Conservation (phyloP, 257 asterid species). For the Echites panduratus region DNA sequence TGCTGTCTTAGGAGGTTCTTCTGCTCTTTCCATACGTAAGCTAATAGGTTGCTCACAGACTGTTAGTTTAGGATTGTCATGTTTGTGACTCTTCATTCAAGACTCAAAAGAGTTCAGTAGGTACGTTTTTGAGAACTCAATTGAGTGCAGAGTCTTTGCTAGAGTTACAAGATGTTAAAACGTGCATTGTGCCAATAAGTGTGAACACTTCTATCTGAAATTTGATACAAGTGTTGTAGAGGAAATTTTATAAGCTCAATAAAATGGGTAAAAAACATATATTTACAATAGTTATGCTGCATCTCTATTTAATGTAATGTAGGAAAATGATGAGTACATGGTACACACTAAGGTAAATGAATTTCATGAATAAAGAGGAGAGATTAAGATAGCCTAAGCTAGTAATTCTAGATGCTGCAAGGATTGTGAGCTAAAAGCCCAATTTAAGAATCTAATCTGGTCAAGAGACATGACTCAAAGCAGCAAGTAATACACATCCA, state of each 20-base stretch:
- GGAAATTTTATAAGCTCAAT: neutral
- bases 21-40: neutral
- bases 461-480: neutral
- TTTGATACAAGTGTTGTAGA: neutral
- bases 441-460: neutral
- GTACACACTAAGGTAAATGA: neutral
- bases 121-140: neutral
- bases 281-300: neutral
- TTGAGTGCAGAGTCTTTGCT: neutral
- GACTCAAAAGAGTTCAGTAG: neutral
- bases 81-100: neutral
- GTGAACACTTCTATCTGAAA: neutral
- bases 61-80: too few species aligned
- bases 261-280: neutral
- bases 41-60: neutral
- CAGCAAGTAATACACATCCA: slow-evolving; percentile 4
- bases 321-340: neutral
- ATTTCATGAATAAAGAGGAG: neutral
- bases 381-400: neutral
- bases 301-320: neutral
- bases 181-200: too few species aligned
- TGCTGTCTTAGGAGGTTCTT: neutral
- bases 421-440: neutral
- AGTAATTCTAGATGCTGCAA: neutral
- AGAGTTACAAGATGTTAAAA: too few species aligned